Percentiles rank a stretch among this genome's conserved stretches.
These are phyloP conservation scores for Williopsis jadinii DNA, from an alignment of 1,139 yeast species.

Conservation along the genomic window DNA sequence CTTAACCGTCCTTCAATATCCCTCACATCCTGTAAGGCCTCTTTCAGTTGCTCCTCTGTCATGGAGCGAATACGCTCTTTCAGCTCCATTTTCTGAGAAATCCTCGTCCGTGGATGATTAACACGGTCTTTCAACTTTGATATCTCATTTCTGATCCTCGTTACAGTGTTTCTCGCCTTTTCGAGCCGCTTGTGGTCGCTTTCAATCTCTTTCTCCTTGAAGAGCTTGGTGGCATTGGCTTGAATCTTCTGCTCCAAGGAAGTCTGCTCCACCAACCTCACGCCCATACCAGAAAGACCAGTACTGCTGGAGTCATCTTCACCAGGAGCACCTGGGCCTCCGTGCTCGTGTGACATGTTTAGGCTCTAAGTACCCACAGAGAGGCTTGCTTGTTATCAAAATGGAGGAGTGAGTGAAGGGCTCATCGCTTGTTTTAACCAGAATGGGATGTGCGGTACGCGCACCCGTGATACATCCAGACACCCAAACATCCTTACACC, in stretches of 20 bases:
- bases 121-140: constrained; percentile 41
- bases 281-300: constrained; percentile 32
- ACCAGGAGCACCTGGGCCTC: too few species aligned
- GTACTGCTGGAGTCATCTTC: background rate
- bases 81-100: constrained; percentile 56
- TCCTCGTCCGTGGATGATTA: constrained; percentile 47
- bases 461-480: too few species aligned
- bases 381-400: too few species aligned
- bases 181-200: constrained; percentile 68
- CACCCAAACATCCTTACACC: too few species aligned
- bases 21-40: constrained; percentile 48
- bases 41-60: constrained; percentile 43
- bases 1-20: constrained; percentile 58
- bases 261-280: constrained; percentile 63
- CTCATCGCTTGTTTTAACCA: too few species aligned
- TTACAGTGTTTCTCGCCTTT: constrained; percentile 47
- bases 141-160: constrained; percentile 38
- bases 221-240: constrained; percentile 55
- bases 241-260: constrained; percentile 69
- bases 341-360: too few species aligned
- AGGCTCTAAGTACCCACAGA: too few species aligned
- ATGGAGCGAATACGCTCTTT: constrained; percentile 50
- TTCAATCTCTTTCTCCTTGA: constrained; percentile 59
- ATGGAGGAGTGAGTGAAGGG: too few species aligned
- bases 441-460: too few species aligned